These are phyloP conservation scores for Jatropha podagrica DNA, from an alignment of 441 rosid genomes.

Conservation along the genomic window DNA sequence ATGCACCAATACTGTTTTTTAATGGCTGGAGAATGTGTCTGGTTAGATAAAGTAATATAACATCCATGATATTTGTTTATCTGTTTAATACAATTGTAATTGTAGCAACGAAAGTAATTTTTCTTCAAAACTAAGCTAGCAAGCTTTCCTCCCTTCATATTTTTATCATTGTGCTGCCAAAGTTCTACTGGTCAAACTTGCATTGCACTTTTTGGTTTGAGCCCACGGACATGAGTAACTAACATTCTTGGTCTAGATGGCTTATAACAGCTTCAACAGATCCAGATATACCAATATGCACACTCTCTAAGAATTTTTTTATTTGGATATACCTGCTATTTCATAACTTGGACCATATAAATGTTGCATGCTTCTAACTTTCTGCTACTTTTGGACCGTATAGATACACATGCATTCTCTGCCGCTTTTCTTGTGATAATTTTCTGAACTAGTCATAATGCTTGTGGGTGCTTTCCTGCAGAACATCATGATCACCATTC, in stretches of 20 bases:
- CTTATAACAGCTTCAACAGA: background rate
- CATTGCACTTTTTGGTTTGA: background rate
- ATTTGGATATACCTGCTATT: background rate
- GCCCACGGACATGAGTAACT: too few relatives aligned
- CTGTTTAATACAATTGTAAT: background rate
- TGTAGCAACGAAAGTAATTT: background rate
- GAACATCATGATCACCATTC: slow-evolving; percentile 70
- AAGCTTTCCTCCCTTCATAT: background rate
- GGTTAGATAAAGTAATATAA: slow-evolving; percentile 5
- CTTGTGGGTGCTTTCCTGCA: slow-evolving; percentile 32
- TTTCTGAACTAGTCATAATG: background rate
- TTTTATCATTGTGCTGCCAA: background rate
- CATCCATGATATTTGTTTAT: background rate
- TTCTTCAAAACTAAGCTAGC: background rate
- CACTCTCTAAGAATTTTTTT: background rate
- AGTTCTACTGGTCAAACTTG: background rate
- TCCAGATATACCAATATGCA: background rate
- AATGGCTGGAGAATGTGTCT: slow-evolving; percentile 14
- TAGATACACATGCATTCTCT: background rate
- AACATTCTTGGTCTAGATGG: background rate
- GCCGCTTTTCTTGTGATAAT: background rate
- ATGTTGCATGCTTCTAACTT: slow-evolving; percentile 4
- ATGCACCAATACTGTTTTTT: background rate
- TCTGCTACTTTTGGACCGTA: background rate
- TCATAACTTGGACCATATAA: background rate